Evolutionary conservation across 495 filamentous ascomycete genomes (phyloP), one percentile per base, ranked within the genome.

Genomic region (Elaphomyces granulatus): DNA sequence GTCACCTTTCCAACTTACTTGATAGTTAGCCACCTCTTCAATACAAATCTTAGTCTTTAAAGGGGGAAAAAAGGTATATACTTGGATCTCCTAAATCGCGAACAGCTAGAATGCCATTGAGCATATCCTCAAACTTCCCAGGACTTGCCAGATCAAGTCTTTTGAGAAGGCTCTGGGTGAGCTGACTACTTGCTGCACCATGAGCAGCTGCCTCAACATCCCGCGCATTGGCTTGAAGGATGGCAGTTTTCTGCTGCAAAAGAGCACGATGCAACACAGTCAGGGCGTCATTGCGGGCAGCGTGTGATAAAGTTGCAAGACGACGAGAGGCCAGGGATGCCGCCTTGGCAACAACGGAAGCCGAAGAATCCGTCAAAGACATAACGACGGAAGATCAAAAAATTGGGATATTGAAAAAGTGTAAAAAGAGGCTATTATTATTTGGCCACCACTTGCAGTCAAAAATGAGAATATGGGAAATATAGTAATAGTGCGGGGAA

Each of bases 51-150:
- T n/a, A n/a, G n/a, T n/a, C n/a, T n/a, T n/a, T n/a, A n/a, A n/a
- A n/a, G n/a, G n/a, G n/a, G n/a, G n/a, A 18, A 2, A 4, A 9
- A 34, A 10, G 14, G 1, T 36, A 65, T 75, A 53, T 62, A 93
- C 87, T 73, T 46, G 92, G 90, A 62, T 99, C 90, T 41, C 81
- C 76, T 10, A 99, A 69, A 37, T 74, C 75, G 46, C 82, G 70
- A 31, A 99, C 92, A 60, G 88, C 83, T 37, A 94, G 55, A 45
- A 99, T 92, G 19, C 90, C 92, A 58, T 92, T 78, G 35, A 99
- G 70, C 90, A 96, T 99, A 48, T 95, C 90, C 49, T 94, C 84
- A 71, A 78, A 98, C 65, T 98, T 96, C 30, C 87, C 86, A 38
- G 74, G 72, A 53, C 80, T 80, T 7, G 77, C 74, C 8, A 98